These are phyloP conservation scores for Monilinia fructigena DNA, from an alignment of 2,329 filamentous ascomycete genomes.

Conservation along the genomic window DNA sequence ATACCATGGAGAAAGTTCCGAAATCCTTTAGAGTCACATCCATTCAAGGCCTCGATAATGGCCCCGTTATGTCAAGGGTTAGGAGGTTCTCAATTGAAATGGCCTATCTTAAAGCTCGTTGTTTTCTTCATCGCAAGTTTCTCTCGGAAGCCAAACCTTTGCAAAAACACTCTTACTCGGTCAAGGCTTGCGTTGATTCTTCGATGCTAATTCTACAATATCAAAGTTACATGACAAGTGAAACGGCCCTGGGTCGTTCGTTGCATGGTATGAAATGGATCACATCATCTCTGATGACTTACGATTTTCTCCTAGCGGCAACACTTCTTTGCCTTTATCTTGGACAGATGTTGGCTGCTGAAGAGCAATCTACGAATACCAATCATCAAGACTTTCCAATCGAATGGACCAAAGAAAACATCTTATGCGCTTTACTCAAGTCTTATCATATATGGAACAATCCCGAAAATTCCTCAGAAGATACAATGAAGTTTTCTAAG, in stretches of 20 bases:
- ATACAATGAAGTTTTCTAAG: conserved; percentile 31
- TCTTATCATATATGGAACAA: conserved; percentile 32
- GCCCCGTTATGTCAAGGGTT: conserved; percentile 47
- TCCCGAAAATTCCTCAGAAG: conserved; percentile 25
- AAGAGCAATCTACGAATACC: conserved; percentile 6
- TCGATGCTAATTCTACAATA: conserved; percentile 50
- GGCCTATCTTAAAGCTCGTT: conserved; percentile 32
- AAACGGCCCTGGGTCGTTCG: conserved; percentile 23
- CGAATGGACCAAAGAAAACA: conserved; percentile 30
- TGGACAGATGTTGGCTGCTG: conserved; percentile 25
- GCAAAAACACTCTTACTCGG: conserved; percentile 51
- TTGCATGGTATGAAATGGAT: conserved; percentile 31
- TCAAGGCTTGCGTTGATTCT: conserved; percentile 51
- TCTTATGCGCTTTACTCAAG: conserved; percentile 27
- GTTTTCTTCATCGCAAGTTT: conserved; percentile 33
- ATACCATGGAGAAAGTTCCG: conserved; percentile 48
- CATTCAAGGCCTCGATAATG: conserved; percentile 49
- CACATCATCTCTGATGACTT: conserved; percentile 28
- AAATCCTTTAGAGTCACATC: conserved; percentile 48
- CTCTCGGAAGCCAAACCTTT: conserved; percentile 46
- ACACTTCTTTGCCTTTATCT: conserved; percentile 36
- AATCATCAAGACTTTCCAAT: conserved; percentile 22
- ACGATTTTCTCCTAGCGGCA: conserved; percentile 35
- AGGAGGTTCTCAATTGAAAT: conserved; percentile 47
- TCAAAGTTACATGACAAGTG: conserved; percentile 40